Conservation (phyloP, 345 rosid species). For the Balakata baccata region DNA sequence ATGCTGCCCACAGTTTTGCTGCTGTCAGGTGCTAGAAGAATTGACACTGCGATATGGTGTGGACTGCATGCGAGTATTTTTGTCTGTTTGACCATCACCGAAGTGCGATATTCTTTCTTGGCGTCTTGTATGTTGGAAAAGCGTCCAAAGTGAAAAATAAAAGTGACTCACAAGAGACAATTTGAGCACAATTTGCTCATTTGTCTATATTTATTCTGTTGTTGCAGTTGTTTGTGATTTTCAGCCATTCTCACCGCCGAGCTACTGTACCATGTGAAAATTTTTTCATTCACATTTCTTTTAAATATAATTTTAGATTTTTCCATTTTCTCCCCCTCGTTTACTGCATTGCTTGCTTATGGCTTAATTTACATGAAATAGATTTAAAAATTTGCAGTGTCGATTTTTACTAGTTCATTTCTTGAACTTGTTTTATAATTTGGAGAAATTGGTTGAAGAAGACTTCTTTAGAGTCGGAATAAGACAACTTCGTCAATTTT, state of each 20-base stretch:
- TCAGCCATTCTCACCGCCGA: slow-evolving; percentile 11
- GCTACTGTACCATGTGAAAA: slow-evolving; percentile 8
- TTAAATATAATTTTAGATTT: background rate
- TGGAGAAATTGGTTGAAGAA: background rate
- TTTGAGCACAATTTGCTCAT: slow-evolving; percentile 22
- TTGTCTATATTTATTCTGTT: background rate
- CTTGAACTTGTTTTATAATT: background rate
- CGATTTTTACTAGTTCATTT: no score
- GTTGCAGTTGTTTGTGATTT: slow-evolving; percentile 3
- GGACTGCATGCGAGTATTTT: slow-evolving; percentile 11
- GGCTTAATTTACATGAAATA: background rate
- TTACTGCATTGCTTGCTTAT: background rate
- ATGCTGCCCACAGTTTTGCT: slow-evolving; percentile 5
- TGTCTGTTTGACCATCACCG: slow-evolving; percentile 9
- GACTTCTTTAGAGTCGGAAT: background rate
- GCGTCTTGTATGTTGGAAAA: slow-evolving; percentile 12
- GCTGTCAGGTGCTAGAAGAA: slow-evolving; percentile 20
- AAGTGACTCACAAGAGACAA: slow-evolving; percentile 3
- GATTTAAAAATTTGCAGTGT: no score
- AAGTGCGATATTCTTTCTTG: slow-evolving; percentile 13
- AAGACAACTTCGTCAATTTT: background rate
- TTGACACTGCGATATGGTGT: slow-evolving; percentile 7
- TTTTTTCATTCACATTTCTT: background rate
- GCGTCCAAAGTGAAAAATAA: slow-evolving; percentile 7
- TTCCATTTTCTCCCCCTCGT: background rate